Base-by-base conservation (phyloP, 2,329 filamentous ascomycete genomes). In the Calycina herbarum region DNA sequence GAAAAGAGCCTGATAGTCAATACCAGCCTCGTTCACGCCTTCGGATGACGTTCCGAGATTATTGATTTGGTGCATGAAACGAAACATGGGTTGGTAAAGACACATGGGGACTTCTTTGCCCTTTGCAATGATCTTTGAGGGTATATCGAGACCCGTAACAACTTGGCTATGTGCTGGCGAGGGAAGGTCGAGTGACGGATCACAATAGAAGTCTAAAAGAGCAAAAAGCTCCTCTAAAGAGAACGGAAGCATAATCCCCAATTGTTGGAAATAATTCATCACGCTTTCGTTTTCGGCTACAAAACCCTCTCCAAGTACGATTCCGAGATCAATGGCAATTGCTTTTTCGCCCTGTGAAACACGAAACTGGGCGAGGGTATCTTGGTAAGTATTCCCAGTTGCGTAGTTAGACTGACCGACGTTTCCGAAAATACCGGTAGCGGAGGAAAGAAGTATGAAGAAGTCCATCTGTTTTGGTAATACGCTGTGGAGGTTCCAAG, bases 361-460 rank as follows among this genome's bases (percentile, higher is more conserved):
- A 1, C 67, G 59, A 51, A 67, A 66, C 1, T 45, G 59, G 5
- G 67, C 67, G 15, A 70, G 38, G 10, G 62, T 57, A 51, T 69
- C 66, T 58, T 67, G 54, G 56, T 64, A 80, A 0, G 72, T 73
- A 56, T 78, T 78, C 0, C 71, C 77, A 27, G 67, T 64, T 1
- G 63, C 67, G 29, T 70, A 70, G 27, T 70, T 66, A 8, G 61
- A 42, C 59, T 68, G 65, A 8, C 57, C 56, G 13, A 17, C 38
- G 27, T 17, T 57, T 5, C 68, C 68, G 20, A 65, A 17, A 20
- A 66, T 60, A 13, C 75, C 74, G 54, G 69, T 68, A 29, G 75
- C 64, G 0, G 78, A 80, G 1, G 78, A 78, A 5, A 79, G 65
- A 38, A 77, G 63, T 35, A 80, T 66, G 68, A 80, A 79, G 66